phyloP scores from a whole-genome alignment of 1,284 basidiomycete genomes.

The Coniferiporia sulphurascens region DNA sequence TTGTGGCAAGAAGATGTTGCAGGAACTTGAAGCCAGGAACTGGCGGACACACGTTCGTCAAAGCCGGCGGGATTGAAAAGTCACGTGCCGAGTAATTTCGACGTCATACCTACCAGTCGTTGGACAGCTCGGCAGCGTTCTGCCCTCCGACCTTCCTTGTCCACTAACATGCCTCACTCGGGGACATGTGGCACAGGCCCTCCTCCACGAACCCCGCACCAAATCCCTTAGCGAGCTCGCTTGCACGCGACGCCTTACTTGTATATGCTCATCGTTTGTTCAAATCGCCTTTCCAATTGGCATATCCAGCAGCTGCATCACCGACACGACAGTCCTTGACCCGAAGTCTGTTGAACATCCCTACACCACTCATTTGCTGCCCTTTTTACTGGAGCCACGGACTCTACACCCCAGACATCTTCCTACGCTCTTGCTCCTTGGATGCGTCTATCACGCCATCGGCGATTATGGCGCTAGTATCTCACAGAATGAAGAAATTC shows the following conservation, averaged over 20 bases:
- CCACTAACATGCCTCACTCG: too few relatives aligned
- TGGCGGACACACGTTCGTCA: neutral
- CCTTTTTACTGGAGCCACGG: constrained; percentile 29
- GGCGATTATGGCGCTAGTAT: constrained; percentile 27
- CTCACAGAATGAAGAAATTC: constrained; percentile 18
- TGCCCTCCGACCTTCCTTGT: too few relatives aligned
- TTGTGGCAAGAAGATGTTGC: neutral
- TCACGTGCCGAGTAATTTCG: too few relatives aligned
- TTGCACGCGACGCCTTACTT: constrained; percentile 25
- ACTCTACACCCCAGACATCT: constrained; percentile 27
- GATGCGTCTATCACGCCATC: constrained; percentile 32
- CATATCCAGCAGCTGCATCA: neutral
- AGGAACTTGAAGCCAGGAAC: too few relatives aligned
- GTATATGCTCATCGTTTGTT: constrained; percentile 26
- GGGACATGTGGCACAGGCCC: too few relatives aligned
- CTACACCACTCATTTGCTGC: constrained; percentile 18
- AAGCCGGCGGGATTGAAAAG: too few relatives aligned
- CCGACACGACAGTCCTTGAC: neutral
- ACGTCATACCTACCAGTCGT: too few relatives aligned
- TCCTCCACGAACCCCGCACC: too few relatives aligned
- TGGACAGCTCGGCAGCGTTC: too few relatives aligned
- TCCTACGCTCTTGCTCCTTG: constrained; percentile 32
- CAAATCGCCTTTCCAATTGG: constrained; percentile 10
- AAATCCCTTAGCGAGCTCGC: constrained; percentile 23
- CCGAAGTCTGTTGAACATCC: constrained; percentile 17